Evolutionary conservation across 1,139 yeast species (phyloP).

Genomic region (Magnusiomyces suaveolens): DNA sequence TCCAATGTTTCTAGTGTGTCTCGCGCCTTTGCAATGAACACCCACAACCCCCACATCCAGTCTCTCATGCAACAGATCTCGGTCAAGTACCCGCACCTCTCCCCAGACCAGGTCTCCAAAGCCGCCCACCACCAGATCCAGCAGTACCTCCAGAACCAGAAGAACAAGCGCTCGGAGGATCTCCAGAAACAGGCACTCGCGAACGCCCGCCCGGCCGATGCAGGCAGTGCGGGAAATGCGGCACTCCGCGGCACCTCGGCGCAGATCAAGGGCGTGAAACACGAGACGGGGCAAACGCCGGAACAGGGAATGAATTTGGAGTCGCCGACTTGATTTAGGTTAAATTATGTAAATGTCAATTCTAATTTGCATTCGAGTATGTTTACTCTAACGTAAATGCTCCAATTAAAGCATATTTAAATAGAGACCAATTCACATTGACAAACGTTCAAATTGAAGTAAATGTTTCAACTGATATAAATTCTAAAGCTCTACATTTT

Average conservation of each 20-base stretch:
- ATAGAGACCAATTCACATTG: too few relatives aligned
- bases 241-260: too few relatives aligned
- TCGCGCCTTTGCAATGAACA: slow-evolving; percentile 4
- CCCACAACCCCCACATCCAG: slow-evolving; percentile 43
- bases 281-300: too few relatives aligned
- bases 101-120: slow-evolving; percentile 63
- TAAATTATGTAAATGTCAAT: too few relatives aligned
- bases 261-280: too few relatives aligned
- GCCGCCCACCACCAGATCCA: slow-evolving; percentile 64
- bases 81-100: slow-evolving; percentile 55
- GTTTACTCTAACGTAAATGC: too few relatives aligned
- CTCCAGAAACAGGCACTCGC: slow-evolving; percentile 19
- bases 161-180: slow-evolving; percentile 29
- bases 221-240: background rate
- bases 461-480: too few relatives aligned
- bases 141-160: slow-evolving; percentile 29
- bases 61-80: slow-evolving; percentile 62
- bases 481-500: too few relatives aligned
- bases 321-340: too few relatives aligned
- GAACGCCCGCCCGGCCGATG: background rate
- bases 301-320: too few relatives aligned
- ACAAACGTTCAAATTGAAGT: background rate
- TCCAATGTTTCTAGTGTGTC: background rate
- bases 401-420: too few relatives aligned
- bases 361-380: too few relatives aligned